Percentiles rank a stretch among this genome's conserved stretches.
phyloP scores from a whole-genome alignment of 2,329 filamentous ascomycete genomes.

The Delphinella strobiligena region DNA sequence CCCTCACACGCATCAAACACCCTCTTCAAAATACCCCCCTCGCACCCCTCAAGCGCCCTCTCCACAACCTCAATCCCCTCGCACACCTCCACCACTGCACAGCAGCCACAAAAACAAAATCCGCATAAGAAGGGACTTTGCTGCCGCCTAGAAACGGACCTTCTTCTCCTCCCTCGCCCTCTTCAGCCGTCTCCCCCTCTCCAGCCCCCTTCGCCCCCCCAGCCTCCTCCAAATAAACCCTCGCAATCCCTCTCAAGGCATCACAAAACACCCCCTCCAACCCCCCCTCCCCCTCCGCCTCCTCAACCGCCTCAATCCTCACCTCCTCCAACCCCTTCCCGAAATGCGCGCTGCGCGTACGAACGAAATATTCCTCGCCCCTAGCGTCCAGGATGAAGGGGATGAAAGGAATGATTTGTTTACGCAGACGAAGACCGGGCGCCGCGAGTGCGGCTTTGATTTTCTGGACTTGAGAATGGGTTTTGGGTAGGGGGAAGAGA shows the following conservation, averaged over 20 bases:
- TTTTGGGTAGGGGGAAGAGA: not conserved
- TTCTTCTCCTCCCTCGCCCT: not conserved
- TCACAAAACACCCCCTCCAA: not conserved
- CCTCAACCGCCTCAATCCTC: not conserved
- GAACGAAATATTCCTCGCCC: conserved; percentile 2
- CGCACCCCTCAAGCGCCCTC: conserved; percentile 4
- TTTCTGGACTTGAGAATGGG: not conserved
- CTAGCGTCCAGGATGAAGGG: not conserved
- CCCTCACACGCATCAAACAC: not conserved
- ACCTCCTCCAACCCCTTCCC: not conserved
- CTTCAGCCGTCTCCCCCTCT: not conserved
- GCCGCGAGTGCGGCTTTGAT: not conserved
- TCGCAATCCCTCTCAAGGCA: not conserved
- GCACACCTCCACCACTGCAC: conserved; percentile 5
- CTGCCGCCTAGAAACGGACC: not conserved
- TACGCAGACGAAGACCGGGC: not conserved
- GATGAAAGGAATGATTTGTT: not conserved
- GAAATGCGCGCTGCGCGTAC: not conserved
- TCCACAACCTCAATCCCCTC: conserved; percentile 5
- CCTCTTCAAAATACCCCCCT: conserved; percentile 5
- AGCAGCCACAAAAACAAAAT: conserved; percentile 1
- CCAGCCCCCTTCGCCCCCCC: not conserved
- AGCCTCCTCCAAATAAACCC: not conserved
- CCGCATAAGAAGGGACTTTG: not conserved
- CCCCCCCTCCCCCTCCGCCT: not conserved